Conservation (phyloP, 352 stramenopile species). For the Elongisporangium anandrum region DNA sequence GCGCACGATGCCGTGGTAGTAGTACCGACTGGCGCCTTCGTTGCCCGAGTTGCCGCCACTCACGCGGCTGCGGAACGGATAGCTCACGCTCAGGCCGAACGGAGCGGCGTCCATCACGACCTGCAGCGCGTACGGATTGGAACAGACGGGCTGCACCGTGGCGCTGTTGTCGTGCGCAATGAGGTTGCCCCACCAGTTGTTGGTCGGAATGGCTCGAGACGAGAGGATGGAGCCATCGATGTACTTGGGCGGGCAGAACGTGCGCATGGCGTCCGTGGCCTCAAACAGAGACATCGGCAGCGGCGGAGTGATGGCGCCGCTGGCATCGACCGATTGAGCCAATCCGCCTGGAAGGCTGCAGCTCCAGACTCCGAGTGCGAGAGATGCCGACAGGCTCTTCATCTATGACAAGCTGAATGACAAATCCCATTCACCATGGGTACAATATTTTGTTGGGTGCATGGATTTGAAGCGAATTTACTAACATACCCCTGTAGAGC, state of each 20-base stretch:
- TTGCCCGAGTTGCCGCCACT: conserved; percentile 52
- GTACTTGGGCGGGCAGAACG: conserved; percentile 48
- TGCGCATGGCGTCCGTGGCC: conserved; percentile 46
- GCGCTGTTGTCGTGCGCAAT: conserved; percentile 38
- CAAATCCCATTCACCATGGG: too few species aligned
- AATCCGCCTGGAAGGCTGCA: too few species aligned
- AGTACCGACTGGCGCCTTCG: conserved; percentile 42
- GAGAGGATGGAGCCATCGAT: conserved; percentile 33
- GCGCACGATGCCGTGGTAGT: conserved; percentile 40
- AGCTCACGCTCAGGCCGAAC: conserved; percentile 48
- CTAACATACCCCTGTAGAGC: too few species aligned
- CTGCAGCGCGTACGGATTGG: conserved; percentile 52
- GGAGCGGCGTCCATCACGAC: conserved; percentile 31
- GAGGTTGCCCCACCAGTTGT: conserved; percentile 73
- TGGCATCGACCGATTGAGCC: not conserved
- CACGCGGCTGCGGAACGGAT: conserved; percentile 49
- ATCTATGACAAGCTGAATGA: too few species aligned
- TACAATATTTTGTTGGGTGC: too few species aligned
- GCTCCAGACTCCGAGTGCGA: not conserved
- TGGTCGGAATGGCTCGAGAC: conserved; percentile 58
- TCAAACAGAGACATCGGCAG: conserved; percentile 35
- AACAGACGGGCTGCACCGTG: conserved; percentile 44
- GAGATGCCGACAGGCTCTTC: too few species aligned
- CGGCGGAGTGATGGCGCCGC: not conserved
- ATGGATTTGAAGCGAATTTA: too few species aligned